Evolutionary conservation across 2,329 filamentous ascomycete genomes (phyloP).

Genomic region (Nothophoma quercina): DNA sequence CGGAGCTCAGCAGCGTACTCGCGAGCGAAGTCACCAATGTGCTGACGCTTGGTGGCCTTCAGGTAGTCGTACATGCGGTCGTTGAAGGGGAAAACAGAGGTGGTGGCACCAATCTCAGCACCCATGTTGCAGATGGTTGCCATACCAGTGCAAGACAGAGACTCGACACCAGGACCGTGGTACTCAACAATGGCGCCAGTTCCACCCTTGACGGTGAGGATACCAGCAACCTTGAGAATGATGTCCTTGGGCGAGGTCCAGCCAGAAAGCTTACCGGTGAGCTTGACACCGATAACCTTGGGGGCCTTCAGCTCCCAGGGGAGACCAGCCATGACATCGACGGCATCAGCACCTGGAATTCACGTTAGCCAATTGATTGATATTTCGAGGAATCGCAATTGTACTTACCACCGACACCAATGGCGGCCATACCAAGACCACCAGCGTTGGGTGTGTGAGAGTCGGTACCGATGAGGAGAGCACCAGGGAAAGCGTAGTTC

Average conservation of each 20-base stretch:
- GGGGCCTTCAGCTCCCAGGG: conserved; percentile 99
- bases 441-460: conserved; percentile 97
- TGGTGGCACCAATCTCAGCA: conserved; percentile 79
- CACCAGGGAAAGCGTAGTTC: conserved; percentile 99
- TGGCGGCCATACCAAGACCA: conserved; percentile 92
- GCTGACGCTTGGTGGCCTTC: conserved; percentile 83
- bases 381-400: not conserved
- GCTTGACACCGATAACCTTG: conserved; percentile 94
- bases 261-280: conserved; percentile 86
- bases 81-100: conserved; percentile 96
- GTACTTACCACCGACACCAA: conserved; percentile 79
- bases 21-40: conserved; percentile 90
- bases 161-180: conserved; percentile 74
- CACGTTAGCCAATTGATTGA: conserved; percentile 2
- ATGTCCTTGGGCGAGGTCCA: conserved; percentile 97
- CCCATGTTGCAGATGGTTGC: conserved; percentile 70
- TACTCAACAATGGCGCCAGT: conserved; percentile 91
- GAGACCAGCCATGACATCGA: conserved; percentile 96
- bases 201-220: conserved; percentile 96
- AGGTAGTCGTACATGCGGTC: conserved; percentile 98
- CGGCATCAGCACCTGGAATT: conserved; percentile 78
- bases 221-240: conserved; percentile 96
- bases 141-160: conserved; percentile 84
- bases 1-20: conserved; percentile 84
- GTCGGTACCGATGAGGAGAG: conserved; percentile 96